Conservation (phyloP, 1,284 basidiomycete species). For the Sanghuangporus baumii region DNA sequence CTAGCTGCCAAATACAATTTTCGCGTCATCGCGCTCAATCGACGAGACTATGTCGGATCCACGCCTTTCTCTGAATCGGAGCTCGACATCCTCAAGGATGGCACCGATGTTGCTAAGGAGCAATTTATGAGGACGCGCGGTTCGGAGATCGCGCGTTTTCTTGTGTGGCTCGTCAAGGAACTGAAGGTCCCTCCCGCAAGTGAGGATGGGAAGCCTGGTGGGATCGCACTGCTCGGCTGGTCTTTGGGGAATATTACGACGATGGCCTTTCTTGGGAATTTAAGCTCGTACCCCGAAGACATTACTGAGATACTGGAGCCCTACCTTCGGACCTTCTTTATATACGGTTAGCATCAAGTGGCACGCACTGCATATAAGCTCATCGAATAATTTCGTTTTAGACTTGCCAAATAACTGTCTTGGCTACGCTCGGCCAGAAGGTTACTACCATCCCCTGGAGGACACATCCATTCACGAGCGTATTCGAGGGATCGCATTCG, state of each 20-base stretch:
- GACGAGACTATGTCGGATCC: constrained; percentile 19
- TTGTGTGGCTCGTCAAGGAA: constrained; percentile 13
- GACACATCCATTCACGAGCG: constrained; percentile 8
- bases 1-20: constrained; percentile 7
- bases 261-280: constrained; percentile 9
- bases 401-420: constrained; percentile 8
- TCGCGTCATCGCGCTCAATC: constrained; percentile 16
- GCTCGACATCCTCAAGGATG: constrained; percentile 1
- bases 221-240: constrained; percentile 15
- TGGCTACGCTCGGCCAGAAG: constrained; percentile 8
- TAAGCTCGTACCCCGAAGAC: background rate
- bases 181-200: constrained; percentile 3
- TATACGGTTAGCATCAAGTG: constrained; percentile 10
- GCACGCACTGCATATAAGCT: background rate
- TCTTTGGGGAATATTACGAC: constrained; percentile 13
- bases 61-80: constrained; percentile 14
- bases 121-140: constrained; percentile 12
- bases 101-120: background rate
- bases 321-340: constrained; percentile 11
- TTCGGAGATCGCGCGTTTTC: constrained; percentile 15
- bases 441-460: constrained; percentile 9
- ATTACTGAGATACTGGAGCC: background rate
- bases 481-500: constrained; percentile 1
- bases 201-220: constrained; percentile 7
- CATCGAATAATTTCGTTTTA: background rate